Evolutionary conservation across 129 eudicot species (phyloP).

Genomic region (Glebionis coronaria): DNA sequence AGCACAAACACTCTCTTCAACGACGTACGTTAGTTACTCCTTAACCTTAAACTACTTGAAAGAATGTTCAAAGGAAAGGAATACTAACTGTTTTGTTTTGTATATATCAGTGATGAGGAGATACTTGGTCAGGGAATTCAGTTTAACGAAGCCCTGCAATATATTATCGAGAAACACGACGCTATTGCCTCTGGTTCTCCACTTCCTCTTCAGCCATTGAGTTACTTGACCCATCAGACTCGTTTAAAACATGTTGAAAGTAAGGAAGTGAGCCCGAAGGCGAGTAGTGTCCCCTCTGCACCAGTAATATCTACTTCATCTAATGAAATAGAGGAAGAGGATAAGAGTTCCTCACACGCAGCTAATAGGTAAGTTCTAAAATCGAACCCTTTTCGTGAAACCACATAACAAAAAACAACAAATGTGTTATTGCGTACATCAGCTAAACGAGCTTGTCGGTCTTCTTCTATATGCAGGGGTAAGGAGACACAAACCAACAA

Average conservation of each 20-base stretch:
- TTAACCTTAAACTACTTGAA: not conserved
- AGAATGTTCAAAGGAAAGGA: not conserved
- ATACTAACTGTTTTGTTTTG: not conserved
- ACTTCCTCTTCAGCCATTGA: slow-evolving; percentile 37
- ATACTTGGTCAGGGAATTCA: slow-evolving; percentile 79
- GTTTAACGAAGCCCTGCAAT: slow-evolving; percentile 61
- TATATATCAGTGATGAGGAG: slow-evolving; percentile 70
- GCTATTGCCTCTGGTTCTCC: slow-evolving; percentile 86
- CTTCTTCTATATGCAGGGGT: slow-evolving; percentile 41
- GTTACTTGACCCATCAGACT: slow-evolving; percentile 17
- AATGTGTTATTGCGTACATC: no score
- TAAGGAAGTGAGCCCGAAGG: slow-evolving; percentile 17
- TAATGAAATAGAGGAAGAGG: slow-evolving; percentile 65
- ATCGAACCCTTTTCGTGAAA: not conserved
- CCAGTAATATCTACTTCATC: slow-evolving; percentile 22
- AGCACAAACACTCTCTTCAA: slow-evolving; percentile 62
- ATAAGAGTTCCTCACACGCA: slow-evolving; percentile 49
- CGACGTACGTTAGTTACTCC: slow-evolving; percentile 38
- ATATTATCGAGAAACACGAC: slow-evolving; percentile 71
- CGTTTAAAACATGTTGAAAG: slow-evolving; percentile 33
- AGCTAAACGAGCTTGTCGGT: not conserved
- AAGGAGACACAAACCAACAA: slow-evolving; percentile 35
- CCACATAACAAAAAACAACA: not conserved
- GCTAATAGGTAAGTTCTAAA: slow-evolving; percentile 53
- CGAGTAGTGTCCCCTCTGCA: slow-evolving; percentile 34